Evolutionary conservation across 768 basidiomycete species (phyloP), one percentile per base, ranked within the genome.

Genomic region (Xerocomellus dryophilus): DNA sequence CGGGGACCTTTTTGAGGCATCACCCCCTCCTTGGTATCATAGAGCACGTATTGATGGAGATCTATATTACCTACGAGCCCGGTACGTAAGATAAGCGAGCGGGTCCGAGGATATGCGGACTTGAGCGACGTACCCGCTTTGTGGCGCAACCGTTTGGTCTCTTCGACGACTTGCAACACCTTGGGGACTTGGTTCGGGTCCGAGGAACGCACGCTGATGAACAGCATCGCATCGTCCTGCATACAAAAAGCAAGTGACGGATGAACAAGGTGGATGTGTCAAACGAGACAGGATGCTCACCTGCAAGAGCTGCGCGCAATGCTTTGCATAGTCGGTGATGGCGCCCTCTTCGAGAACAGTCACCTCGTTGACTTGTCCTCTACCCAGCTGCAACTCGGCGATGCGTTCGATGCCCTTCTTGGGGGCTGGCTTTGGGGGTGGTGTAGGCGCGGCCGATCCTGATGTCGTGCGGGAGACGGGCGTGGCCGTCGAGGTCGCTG

Each of bases 191-290:
- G 75, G 3, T 76, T 74, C 2, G 81, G 70, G 17, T 81, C 78
- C 27, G 79, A 77, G 7, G 89, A 88, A 25, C 83, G 80, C 25
- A 93, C 71, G 6, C 84, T 84, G 52, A 93, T 79, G 63, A 90
- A 93, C 12, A 93, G 70, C 81, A 93, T 85, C 6, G 86, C 85
- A 54, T 88, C 84, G 53, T 91, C 88, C 88, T 90, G 47, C 8
- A 56, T 20, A 4, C 18, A 12, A 8, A 2, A 17, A 8, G 11
- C 8, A 21, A 12, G 18, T 8, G 8, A 43, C 17, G 48, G 15
- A 14, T 44, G 35, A 48, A 36, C 2, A 34, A 39, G n/a, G 18
- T 6, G 7, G 3, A 8, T 0, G 5, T 11, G 34, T 34, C 34
- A n/a, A 23, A 31, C 9, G 5, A n/a, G 29, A 27, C 14, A 23